phyloP scores from a whole-genome alignment of 2,329 filamentous ascomycete genomes.

The Cytospora mali region DNA sequence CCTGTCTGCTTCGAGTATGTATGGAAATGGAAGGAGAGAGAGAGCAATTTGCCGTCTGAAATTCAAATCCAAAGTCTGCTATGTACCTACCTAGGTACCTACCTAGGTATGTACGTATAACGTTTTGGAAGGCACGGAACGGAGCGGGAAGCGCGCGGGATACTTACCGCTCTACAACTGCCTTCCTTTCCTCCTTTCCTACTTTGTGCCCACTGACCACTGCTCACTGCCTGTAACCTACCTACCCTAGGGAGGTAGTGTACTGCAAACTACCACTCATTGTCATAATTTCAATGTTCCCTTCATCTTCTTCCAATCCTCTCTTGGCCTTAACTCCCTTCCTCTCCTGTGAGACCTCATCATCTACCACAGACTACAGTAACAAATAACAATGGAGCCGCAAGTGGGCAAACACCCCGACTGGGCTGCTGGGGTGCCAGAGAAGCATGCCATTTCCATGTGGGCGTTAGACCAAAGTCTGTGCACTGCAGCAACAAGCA shows the following conservation, averaged over 20 bases:
- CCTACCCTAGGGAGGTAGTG: no score
- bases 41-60: neutral
- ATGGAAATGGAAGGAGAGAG: no score
- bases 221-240: no score
- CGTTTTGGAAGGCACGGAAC: neutral
- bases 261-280: no score
- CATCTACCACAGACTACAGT: neutral
- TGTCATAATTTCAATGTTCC: no score
- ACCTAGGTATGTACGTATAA: no score
- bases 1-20: no score
- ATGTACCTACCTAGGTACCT: no score
- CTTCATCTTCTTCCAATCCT: neutral
- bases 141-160: neutral
- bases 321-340: no score
- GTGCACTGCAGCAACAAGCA: neutral
- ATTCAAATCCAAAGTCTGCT: neutral
- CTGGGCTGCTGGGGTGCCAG: neutral
- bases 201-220: no score
- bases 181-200: no score
- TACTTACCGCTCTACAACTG: neutral
- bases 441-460: conserved; percentile 3
- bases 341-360: conserved; percentile 3
- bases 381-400: neutral
- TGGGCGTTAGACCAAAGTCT: conserved; percentile 2
- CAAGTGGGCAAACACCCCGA: conserved; percentile 3